phyloP scores from a whole-genome alignment of 225 moss, liverwort and hornwort genomes.

The Neckera pumila region DNA sequence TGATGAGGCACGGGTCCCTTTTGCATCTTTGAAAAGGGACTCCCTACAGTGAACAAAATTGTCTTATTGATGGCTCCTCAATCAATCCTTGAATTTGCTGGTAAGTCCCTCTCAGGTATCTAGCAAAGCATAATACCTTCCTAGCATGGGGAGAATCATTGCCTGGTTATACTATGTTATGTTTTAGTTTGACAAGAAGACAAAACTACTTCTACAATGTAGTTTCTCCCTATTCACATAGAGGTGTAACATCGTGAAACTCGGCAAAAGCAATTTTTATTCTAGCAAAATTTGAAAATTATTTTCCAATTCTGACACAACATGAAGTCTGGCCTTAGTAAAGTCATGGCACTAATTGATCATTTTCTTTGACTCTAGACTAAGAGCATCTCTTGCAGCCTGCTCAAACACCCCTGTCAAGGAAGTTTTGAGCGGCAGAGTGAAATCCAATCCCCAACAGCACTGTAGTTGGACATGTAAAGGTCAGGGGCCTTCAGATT shows the following conservation, averaged over 20 bases:
- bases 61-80: not conserved
- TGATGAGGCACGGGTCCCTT: not conserved
- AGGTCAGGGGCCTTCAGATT: too few species aligned
- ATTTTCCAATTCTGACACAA: accelerated
- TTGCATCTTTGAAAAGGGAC: not conserved
- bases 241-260: not conserved
- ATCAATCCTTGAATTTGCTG: accelerated
- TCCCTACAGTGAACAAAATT: not conserved
- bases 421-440: too few species aligned
- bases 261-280: accelerated
- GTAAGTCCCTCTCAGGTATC: accelerated
- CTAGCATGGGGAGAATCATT: accelerated
- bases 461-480: too few species aligned
- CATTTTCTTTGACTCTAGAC: accelerated
- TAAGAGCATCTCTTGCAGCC: too few species aligned
- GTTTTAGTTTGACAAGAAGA: not conserved
- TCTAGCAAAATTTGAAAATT: not conserved
- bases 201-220: not conserved
- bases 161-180: not conserved
- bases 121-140: not conserved
- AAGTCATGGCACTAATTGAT: not conserved
- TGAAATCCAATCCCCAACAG: too few species aligned
- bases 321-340: accelerated
- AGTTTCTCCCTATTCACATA: not conserved
- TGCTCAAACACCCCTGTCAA: too few species aligned